Evolutionary conservation across 192 early-diverging fungal genomes (phyloP).

Genomic region (Neocallimastix lanati): DNA sequence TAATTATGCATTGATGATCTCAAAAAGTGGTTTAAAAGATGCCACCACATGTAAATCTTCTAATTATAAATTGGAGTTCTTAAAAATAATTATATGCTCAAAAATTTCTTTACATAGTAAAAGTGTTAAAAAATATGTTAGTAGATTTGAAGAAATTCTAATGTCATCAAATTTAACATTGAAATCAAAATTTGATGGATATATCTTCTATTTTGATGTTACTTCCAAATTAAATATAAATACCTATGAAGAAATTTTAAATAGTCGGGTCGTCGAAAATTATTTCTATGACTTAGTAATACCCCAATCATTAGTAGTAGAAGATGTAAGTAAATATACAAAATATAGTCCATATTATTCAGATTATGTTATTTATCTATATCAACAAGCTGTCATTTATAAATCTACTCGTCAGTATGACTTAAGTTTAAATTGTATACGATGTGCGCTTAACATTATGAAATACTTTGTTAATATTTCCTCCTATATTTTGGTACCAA

Average conservation of each 20-base stretch:
- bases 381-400: not conserved
- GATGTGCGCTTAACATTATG: not conserved
- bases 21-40: not conserved
- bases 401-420: not conserved
- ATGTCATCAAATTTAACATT: not conserved
- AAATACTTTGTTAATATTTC: not conserved
- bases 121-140: not conserved
- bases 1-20: not conserved
- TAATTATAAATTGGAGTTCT: not conserved
- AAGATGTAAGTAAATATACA: not conserved
- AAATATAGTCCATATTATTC: not conserved
- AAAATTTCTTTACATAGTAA: not conserved
- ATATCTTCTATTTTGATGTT: not conserved
- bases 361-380: not conserved
- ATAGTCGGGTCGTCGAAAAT: not conserved
- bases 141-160: not conserved
- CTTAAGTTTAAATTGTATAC: not conserved
- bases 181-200: not conserved
- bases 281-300: not conserved
- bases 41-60: not conserved
- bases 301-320: not conserved
- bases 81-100: not conserved
- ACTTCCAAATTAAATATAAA: not conserved
- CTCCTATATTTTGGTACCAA: not conserved
- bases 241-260: not conserved